Evolutionary conservation across 257 asterid genomes (phyloP), one percentile per base, ranked within the genome.

Genomic region (Leonotis leonurus): DNA sequence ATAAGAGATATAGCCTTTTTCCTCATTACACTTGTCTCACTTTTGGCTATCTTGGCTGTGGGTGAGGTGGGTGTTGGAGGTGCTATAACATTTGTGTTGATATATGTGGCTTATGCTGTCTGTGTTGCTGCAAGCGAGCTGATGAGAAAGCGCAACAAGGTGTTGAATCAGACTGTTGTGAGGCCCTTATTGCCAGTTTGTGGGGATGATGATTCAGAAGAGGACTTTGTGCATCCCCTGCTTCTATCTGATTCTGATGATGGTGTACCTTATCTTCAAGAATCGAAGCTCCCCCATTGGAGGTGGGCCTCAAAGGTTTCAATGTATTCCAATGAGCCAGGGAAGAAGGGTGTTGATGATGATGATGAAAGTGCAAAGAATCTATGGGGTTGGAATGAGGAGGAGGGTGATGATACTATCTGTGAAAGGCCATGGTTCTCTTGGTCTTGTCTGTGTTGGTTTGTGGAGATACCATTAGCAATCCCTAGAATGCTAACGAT

Each of bases 231-330:
- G 18, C 50, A 16, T 26, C 14, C 20, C 50, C 79, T 4, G 74
- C 53, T 96, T 59, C 41, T 83, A 44, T 73, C 70, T 64, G 78
- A 45, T 69, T 73, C 96, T 39, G 85, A 76, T 44, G 88, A 70
- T 18, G 46, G 37, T 27, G 72, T 66, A 16, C 73, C 83, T 9
- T 77, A 54, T 58, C 77, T 79, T 35, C 54, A 63, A 1, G 32
- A 54, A 32, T 46, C 20, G 94, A 73, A 7, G 76, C 92, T 21
- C 80, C 97, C 97, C 0, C 95, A 85, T 72, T 93, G 99, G 99
- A 89, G 87, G 97, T 93, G 99, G 99, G 95, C 97, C 21, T 85
- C 97, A 8, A 87, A 89, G 57, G 88, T 93, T 60, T 97, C 99
- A 6, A 89, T 93, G 60, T 93, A 89, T 75, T 93, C 99, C 5